Conservation (phyloP, 345 rosid species). For the Physaria fendleri region DNA sequence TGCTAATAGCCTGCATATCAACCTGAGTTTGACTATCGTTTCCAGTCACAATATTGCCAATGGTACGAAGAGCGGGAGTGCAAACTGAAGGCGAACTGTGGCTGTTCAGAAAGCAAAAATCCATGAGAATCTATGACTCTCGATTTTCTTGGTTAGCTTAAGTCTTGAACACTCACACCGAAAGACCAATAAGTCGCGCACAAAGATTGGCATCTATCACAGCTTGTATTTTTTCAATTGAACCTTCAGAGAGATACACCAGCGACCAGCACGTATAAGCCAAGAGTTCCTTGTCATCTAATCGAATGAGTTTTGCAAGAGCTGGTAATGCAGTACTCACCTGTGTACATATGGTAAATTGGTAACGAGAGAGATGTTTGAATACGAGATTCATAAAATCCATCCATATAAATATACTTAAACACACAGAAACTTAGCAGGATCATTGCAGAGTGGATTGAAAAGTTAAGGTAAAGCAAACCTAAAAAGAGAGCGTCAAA, state of each 20-base stretch:
- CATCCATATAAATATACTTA: not conserved
- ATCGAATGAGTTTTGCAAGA: constrained; percentile 57
- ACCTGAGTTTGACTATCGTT: constrained; percentile 33
- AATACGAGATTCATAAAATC: constrained; percentile 2
- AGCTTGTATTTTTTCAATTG: constrained; percentile 70
- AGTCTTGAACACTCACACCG: constrained; percentile 43
- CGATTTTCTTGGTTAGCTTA: constrained; percentile 6
- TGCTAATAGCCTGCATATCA: not conserved
- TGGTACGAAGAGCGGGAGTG: constrained; percentile 32
- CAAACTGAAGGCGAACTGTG: constrained; percentile 27
- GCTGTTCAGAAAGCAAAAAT: constrained; percentile 28
- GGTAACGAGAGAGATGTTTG: not conserved
- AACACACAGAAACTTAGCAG: not conserved
- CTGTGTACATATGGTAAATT: constrained; percentile 27
- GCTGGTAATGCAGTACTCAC: constrained; percentile 69
- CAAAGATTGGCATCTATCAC: constrained; percentile 74
- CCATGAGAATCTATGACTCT: constrained; percentile 13
- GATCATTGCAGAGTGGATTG: not conserved
- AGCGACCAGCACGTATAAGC: constrained; percentile 76
- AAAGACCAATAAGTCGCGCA: constrained; percentile 69
- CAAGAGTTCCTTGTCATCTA: constrained; percentile 68
- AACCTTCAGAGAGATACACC: constrained; percentile 45
- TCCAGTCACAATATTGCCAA: constrained; percentile 34
- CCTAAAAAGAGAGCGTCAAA: not conserved
- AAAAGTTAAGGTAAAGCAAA: not conserved